Evolutionary conservation across 2,329 filamentous ascomycete species (phyloP).

Genomic region (Sclerotinia spermophila): DNA sequence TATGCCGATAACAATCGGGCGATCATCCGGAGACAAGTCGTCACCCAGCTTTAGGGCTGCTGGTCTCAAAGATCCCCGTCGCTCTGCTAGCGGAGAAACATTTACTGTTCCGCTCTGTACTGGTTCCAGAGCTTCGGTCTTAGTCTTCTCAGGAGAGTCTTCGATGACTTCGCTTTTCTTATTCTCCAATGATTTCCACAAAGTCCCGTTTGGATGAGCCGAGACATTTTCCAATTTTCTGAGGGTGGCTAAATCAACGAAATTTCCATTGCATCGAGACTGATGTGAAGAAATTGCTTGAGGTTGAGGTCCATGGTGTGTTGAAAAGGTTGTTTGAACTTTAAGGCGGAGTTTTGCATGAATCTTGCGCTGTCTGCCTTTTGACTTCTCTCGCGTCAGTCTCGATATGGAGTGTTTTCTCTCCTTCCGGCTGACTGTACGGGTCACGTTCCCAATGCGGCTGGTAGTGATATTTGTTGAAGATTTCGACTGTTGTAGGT

Average conservation of each 20-base stretch:
- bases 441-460: conserved; percentile 20
- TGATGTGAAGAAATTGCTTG: conserved; percentile 39
- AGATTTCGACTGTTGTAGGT: conserved; percentile 23
- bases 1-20: conserved; percentile 72
- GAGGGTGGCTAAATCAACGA: conserved; percentile 56
- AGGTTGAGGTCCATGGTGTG: conserved; percentile 44
- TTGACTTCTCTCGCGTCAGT: conserved; percentile 49
- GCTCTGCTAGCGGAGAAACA: conserved; percentile 9
- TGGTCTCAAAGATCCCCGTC: conserved; percentile 13
- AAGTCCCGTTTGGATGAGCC: conserved; percentile 25
- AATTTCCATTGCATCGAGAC: conserved; percentile 26
- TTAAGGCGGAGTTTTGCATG: conserved; percentile 62
- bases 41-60: conserved; percentile 23
- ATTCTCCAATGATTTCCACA: conserved; percentile 35
- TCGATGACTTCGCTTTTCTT: conserved; percentile 23
- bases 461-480: conserved; percentile 18
- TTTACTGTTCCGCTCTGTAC: background rate
- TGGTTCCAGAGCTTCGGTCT: background rate
- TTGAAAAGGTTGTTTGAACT: conserved; percentile 65
- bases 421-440: conserved; percentile 25
- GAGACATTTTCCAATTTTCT: conserved; percentile 50
- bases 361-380: conserved; percentile 57
- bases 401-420: conserved; percentile 37
- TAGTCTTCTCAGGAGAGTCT: conserved; percentile 14
- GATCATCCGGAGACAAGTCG: conserved; percentile 63